Percentiles rank a stretch among this genome's conserved stretches.
Conservation (phyloP, 768 basidiomycete genomes). For the Panellus pusillus region DNA sequence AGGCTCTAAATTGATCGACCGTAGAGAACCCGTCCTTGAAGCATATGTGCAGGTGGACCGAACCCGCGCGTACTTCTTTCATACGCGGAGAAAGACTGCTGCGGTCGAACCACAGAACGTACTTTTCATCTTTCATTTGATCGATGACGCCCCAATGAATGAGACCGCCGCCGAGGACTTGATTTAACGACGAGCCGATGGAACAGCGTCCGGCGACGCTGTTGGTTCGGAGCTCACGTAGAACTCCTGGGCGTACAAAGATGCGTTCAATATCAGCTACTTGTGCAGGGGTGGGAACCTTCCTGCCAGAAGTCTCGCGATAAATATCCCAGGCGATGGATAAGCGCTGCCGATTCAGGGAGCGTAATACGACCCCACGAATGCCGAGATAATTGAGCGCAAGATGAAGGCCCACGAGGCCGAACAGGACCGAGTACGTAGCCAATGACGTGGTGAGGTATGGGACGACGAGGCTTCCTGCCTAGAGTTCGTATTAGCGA, state of each 20-base stretch:
- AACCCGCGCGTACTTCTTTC: slow-evolving; percentile 14
- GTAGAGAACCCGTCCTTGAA: slow-evolving; percentile 51
- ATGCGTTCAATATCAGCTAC: slow-evolving; percentile 47
- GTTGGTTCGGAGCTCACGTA: slow-evolving; percentile 39
- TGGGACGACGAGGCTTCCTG: slow-evolving; percentile 57
- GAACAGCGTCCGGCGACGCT: slow-evolving; percentile 42
- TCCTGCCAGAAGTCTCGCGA: slow-evolving; percentile 22
- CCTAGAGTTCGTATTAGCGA: not conserved
- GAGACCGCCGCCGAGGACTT: slow-evolving; percentile 27
- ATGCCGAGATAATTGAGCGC: slow-evolving; percentile 61
- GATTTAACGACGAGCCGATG: slow-evolving; percentile 50
- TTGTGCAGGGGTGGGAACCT: slow-evolving; percentile 33
- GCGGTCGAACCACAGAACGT: slow-evolving; percentile 53
- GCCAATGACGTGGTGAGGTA: slow-evolving; percentile 46
- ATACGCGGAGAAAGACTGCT: slow-evolving; percentile 22
- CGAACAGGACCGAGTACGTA: slow-evolving; percentile 52
- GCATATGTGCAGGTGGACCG: slow-evolving; percentile 40
- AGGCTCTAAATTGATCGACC: slow-evolving; percentile 56
- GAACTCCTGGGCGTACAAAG: slow-evolving; percentile 37
- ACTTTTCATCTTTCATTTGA: slow-evolving; percentile 46
- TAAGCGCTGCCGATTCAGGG: slow-evolving; percentile 61
- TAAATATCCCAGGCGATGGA: slow-evolving; percentile 52
- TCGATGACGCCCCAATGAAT: slow-evolving; percentile 34
- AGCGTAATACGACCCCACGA: slow-evolving; percentile 53
- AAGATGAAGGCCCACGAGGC: slow-evolving; percentile 56